Base-by-base conservation (phyloP, 2,329 filamentous ascomycete species). In the Colletotrichum simmondsii region DNA sequence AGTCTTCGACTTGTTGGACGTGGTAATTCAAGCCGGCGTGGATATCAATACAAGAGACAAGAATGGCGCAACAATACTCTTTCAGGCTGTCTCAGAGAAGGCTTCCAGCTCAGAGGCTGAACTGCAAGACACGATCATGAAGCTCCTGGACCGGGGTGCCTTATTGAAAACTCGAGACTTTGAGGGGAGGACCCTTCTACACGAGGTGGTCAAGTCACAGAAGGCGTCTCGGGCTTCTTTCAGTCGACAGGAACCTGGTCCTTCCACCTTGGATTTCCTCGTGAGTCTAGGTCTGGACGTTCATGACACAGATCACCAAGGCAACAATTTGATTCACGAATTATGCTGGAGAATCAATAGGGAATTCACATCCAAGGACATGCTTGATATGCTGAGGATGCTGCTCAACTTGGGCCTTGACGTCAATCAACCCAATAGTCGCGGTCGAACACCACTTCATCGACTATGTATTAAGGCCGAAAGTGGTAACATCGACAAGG, bases 291-390 rank as follows among this genome's bases (percentile, higher is more conserved):
- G 74, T 1, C 60, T 76, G 1, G 67, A 77, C n/a, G 3, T 71
- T 1, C 60, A 75, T 0, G 74, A 68, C 3, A 61, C 75, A 2
- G 78, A 79, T 32, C 24, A 70, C n/a, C 7, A 30, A 0, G 77
- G 77, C 4, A 78, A 79, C n/a, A 61, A 22, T 16, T 66, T 78
- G 1, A 74, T 79, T 8, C 78, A 80, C 64, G 74, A 77, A 35
- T 57, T 78, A 19, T 57, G 32, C 8, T 59, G 53, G 61, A 16
- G 37, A 16, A 1, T 24, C 0, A n/a, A 10, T 2, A 37, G 3
- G 12, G 74, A 72, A 8, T 67, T 2, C 22, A 28, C 0, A 3
- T 0, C 19, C 26, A 61, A 14, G 49, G 57, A 19, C 7, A 16
- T 54, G 1, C 6, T 73, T 1, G n/a, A 28, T 2, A 30, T 75